phyloP scores from a whole-genome alignment of 441 rosid species.

The Mallotus japonicus region DNA sequence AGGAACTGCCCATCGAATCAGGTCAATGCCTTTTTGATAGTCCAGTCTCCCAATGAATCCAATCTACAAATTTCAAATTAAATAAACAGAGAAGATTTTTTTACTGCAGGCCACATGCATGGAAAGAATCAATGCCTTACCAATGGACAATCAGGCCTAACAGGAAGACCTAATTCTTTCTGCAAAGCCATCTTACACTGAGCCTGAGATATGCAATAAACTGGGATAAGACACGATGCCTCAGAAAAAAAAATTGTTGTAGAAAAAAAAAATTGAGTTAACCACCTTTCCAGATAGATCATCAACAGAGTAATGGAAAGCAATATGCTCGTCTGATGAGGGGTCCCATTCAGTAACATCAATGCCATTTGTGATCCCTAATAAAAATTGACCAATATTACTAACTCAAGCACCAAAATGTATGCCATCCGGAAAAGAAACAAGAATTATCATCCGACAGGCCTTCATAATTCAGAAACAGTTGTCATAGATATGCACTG shows the following conservation, averaged over 20 bases:
- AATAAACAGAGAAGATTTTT: constrained; percentile 16
- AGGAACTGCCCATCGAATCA: constrained; percentile 61
- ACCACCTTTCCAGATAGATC: constrained; percentile 84
- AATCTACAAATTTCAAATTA: constrained; percentile 47
- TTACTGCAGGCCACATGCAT: constrained; percentile 1
- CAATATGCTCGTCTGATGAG: constrained; percentile 57
- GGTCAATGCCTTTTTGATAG: constrained; percentile 94
- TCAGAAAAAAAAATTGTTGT: background rate
- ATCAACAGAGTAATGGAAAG: constrained; percentile 58
- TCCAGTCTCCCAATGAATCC: constrained; percentile 96
- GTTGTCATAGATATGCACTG: background rate
- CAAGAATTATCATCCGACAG: background rate
- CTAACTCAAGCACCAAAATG: constrained; percentile 9
- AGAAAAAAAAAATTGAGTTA: constrained; percentile 5
- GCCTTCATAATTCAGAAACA: background rate
- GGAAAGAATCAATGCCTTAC: constrained; percentile 38
- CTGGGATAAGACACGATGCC: constrained; percentile 18
- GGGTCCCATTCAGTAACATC: constrained; percentile 86
- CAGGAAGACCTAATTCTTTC: constrained; percentile 81
- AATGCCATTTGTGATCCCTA: constrained; percentile 92
- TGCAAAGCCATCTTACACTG: constrained; percentile 85
- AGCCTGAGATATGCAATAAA: constrained; percentile 43
- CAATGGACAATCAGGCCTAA: constrained; percentile 79
- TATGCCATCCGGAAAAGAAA: background rate
- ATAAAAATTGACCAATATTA: constrained; percentile 18